Evolutionary conservation across 768 basidiomycete species (phyloP).

Genomic region (Pleurotus citrinopileatus): DNA sequence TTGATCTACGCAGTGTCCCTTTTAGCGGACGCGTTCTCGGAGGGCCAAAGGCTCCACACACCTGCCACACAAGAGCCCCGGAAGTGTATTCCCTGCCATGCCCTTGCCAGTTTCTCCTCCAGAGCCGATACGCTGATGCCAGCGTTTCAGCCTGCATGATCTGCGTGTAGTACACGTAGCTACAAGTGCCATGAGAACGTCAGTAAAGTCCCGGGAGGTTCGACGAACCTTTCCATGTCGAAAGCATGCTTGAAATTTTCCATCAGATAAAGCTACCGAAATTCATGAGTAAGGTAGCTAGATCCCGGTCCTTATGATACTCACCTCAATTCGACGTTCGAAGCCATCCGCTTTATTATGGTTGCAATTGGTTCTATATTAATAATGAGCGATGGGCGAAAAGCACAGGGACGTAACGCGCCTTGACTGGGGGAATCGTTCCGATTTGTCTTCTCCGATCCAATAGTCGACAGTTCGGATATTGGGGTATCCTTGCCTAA

Average conservation of each 20-base stretch:
- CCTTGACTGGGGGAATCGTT: slow-evolving; percentile 89
- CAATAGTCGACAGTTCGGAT: slow-evolving; percentile 88
- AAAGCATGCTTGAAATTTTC: slow-evolving; percentile 93
- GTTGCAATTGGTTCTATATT: slow-evolving; percentile 60
- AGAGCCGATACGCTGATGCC: slow-evolving; percentile 82
- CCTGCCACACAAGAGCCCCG: slow-evolving; percentile 95
- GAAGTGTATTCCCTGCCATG: slow-evolving; percentile 80
- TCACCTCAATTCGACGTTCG: slow-evolving; percentile 77
- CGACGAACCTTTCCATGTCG: slow-evolving; percentile 73
- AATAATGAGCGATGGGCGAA: not conserved
- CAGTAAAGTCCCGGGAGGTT: slow-evolving; percentile 4
- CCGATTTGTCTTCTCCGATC: slow-evolving; percentile 69
- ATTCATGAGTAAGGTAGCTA: not conserved
- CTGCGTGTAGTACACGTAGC: slow-evolving; percentile 93
- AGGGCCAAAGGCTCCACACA: slow-evolving; percentile 28
- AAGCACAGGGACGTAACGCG: slow-evolving; percentile 26
- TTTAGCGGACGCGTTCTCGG: not conserved
- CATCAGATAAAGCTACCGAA: slow-evolving; percentile 73
- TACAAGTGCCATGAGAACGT: slow-evolving; percentile 24
- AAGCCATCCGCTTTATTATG: slow-evolving; percentile 94
- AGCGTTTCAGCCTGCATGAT: slow-evolving; percentile 95
- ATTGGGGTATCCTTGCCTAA: slow-evolving; percentile 86
- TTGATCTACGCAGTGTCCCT: slow-evolving; percentile 50
- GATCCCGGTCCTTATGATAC: slow-evolving; percentile 8
- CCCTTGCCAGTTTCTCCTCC: slow-evolving; percentile 93